Base-by-base conservation (phyloP, 139 green algal genomes). In the Gonium pectorale region DNA sequence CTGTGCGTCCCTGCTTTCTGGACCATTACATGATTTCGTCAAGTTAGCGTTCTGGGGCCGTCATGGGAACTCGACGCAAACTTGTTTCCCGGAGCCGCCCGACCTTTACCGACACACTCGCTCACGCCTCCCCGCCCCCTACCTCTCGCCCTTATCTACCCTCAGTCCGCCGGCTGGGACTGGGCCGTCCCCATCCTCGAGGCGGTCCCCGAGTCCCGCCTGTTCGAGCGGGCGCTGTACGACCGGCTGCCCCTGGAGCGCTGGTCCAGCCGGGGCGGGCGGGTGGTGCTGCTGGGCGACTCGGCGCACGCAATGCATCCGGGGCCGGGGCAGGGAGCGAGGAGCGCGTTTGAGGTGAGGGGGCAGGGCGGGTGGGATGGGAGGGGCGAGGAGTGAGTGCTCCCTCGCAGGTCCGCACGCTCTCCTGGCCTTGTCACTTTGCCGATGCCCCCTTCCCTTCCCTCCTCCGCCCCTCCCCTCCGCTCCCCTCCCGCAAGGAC, bases 221-320 rank as follows among this genome's bases (percentile, higher is more conserved):
- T 93, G 31, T 93, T 92, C 72, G 90, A 93, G 86, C 85, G 90
- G 0, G 88, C 88, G 60, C 85, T 90, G 71, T 84, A 86, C 72
- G 90, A 92, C 78, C 71, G 86, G 27, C 29, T 85, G 41, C 90
- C 88, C 4, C 62, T 89, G 46, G 17, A 79, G 51, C 51, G 46
- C 21, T 66, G 75, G 79, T 62, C 52, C 67, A 77, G 56, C 63
- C 26, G 46, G 5, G 78, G 81, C 60, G 38, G 37, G 15, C 82
- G 83, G 17, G 81, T 90, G 40, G 64, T 93, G 63, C 88, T 93
- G 62, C 71, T 93, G 66, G 88, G 89, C 5, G 89, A 93, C 66
- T 75, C 83, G n/a, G 85, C 88, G 37, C 90, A 93, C 63, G 87
- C 72, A 26, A 92, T 91, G 86, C 81, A 92, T 78, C 68, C 88